Evolutionary conservation across 1,284 basidiomycete genomes (phyloP).

Genomic region (Puccinia polysora): DNA sequence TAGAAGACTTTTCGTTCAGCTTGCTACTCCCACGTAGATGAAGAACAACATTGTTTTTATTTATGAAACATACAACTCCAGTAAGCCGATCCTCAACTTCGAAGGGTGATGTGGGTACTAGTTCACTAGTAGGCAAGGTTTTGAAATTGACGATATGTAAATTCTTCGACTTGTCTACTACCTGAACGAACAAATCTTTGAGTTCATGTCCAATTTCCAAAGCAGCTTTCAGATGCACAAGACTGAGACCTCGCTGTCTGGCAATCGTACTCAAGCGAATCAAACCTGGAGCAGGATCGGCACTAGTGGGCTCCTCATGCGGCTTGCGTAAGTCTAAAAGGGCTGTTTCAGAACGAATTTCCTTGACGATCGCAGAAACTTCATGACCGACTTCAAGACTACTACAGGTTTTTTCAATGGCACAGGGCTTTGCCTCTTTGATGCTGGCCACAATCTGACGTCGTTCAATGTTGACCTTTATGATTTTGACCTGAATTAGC

Average conservation of each 20-base stretch:
- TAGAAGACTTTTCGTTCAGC: not conserved
- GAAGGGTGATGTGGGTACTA: not conserved
- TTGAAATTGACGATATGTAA: constrained; percentile 1
- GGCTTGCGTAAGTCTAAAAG: constrained; percentile 47
- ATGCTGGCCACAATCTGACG: constrained; percentile 57
- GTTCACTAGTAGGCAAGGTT: too few species aligned
- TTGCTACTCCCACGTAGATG: not conserved
- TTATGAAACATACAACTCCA: constrained; percentile 9
- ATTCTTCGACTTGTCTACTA: not conserved
- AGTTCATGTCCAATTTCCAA: constrained; percentile 7
- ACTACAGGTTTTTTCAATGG: not conserved
- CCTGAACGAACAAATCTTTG: constrained; percentile 14
- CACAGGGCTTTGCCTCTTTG: not conserved
- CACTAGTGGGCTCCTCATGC: constrained; percentile 39
- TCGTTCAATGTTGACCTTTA: constrained; percentile 68
- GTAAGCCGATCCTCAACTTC: not conserved
- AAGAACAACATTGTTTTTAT: constrained; percentile 1
- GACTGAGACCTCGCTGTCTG: not conserved
- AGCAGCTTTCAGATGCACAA: constrained; percentile 7
- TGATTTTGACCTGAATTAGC: constrained; percentile 68
- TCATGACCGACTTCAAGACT: constrained; percentile 29
- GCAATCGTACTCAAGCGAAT: constrained; percentile 21
- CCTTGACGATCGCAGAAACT: constrained; percentile 49
- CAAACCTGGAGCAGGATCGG: constrained; percentile 12
- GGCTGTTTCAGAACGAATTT: constrained; percentile 49